phyloP scores from a whole-genome alignment of 495 filamentous ascomycete genomes.

The Aspergillus panamensis region DNA sequence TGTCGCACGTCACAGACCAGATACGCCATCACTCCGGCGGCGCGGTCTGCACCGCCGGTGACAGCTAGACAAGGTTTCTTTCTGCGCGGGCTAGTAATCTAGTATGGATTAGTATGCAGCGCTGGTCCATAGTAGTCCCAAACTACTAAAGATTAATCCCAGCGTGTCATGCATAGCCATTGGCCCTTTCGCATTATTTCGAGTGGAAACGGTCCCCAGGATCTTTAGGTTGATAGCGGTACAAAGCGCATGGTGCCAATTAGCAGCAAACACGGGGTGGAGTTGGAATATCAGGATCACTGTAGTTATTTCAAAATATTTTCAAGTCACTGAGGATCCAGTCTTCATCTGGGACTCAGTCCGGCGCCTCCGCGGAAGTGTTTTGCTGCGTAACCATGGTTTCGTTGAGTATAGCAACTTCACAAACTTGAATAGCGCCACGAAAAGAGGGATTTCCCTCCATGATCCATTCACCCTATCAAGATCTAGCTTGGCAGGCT shows the following conservation, averaged over 20 bases:
- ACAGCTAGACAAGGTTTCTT: not conserved
- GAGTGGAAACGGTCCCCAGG: not conserved
- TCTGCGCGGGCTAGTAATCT: not conserved
- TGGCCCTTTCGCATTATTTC: not conserved
- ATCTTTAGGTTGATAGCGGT: not conserved
- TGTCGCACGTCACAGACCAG: not conserved
- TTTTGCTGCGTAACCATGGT: not conserved
- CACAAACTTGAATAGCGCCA: not conserved
- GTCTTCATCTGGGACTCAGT: slow-evolving; percentile 3
- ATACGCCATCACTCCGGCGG: not conserved
- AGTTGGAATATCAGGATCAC: not conserved
- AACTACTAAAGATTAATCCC: not conserved
- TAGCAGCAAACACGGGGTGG: not conserved
- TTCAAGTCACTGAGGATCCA: slow-evolving; percentile 6
- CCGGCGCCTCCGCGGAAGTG: not conserved
- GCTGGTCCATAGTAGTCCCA: not conserved
- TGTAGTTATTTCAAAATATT: slow-evolving; percentile 1
- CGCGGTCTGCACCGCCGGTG: not conserved
- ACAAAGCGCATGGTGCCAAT: not conserved
- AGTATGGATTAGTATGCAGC: not conserved
- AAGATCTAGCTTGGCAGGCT: not conserved
- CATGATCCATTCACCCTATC: not conserved
- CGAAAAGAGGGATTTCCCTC: not conserved
- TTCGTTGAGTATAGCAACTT: not conserved
- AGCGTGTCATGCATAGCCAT: not conserved